Evolutionary conservation across 257 asterid species (phyloP), one percentile per base, ranked within the genome.

Genomic region (Dorcoceras hygrometricum): DNA sequence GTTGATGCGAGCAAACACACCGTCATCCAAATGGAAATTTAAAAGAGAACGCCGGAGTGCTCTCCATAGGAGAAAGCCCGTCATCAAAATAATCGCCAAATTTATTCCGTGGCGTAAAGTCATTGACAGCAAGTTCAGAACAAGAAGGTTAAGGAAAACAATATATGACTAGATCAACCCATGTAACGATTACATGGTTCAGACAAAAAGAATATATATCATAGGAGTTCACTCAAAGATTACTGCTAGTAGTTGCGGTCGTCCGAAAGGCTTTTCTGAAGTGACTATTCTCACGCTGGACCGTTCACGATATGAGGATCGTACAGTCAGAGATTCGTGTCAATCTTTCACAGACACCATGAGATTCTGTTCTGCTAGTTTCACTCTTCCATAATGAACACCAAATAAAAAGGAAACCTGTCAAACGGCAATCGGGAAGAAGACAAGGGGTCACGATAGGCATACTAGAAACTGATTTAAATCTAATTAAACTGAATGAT

Each of bases 401-500:
- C 65, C 57, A 25, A 31, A 63, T 25, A 26, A 34, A 22, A 36
- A 27, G 18, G 62, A 7, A 32, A 16, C 19, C 22, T 16, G 18
- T 5, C 20, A 46, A 46, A 4, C 54, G 16, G 54, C 5, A 8
- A 14, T 0, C 0, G 20, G 5, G 22, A 46, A 46, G 54, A 46
- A 46, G 54, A 16, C 20, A 8, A 16, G 20, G 20, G 20, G 53
- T 43, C 16, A 43, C 7, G 18, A 43, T 43, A 16, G 20, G 18
- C 3, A 3, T 20, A 46, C 54, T 4, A 14, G n/a, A 39, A 12
- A 39, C 3, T 39, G 19, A 39, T 39, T 39, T 12, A 39, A 18
- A 12, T 36, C 56, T 69, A 24, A 68, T 68, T 68, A 55, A 73
- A 65, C 78, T 73, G 81, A 73, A 69, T n/a, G n/a, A n/a, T n/a